A percentile compares a stretch with the other conserved stretches of the same genome.
Evolutionary conservation across 352 stramenopile species (phyloP).

Genomic region (Pythium brachiatum): DNA sequence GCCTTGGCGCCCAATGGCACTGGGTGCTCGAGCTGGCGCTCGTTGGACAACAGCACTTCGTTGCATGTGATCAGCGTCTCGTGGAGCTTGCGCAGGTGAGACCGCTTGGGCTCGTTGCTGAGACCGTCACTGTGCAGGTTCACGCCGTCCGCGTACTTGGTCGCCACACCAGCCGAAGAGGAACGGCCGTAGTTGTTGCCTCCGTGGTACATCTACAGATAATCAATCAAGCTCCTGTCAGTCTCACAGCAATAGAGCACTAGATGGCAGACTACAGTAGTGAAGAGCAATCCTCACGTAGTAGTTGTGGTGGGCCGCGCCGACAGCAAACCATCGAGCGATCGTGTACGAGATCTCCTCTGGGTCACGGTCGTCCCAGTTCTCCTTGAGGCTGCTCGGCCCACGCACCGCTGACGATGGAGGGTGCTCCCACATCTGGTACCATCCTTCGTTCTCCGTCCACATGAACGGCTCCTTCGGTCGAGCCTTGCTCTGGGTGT

Average conservation of each 20-base stretch:
- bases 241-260: neutral
- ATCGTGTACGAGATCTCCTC: constrained; percentile 58
- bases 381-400: constrained; percentile 19
- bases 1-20: constrained; percentile 20
- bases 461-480: constrained; percentile 59
- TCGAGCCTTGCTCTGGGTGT: constrained; percentile 37
- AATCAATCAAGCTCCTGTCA: neutral
- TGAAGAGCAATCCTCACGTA: constrained; percentile 52
- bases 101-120: constrained; percentile 71
- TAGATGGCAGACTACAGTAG: no score
- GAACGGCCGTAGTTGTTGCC: constrained; percentile 72
- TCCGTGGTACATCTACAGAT: constrained; percentile 66
- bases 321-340: constrained; percentile 65
- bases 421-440: constrained; percentile 54
- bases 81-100: constrained; percentile 61
- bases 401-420: constrained; percentile 1
- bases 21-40: constrained; percentile 50
- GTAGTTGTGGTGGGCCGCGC: constrained; percentile 65
- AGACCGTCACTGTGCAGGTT: constrained; percentile 65
- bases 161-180: constrained; percentile 61
- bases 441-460: constrained; percentile 79
- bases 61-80: constrained; percentile 56
- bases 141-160: constrained; percentile 67
- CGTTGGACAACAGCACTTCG: constrained; percentile 40
- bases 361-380: constrained; percentile 47